phyloP scores from a whole-genome alignment of 2,329 filamentous ascomycete species.

The Colletotrichum sidae region DNA sequence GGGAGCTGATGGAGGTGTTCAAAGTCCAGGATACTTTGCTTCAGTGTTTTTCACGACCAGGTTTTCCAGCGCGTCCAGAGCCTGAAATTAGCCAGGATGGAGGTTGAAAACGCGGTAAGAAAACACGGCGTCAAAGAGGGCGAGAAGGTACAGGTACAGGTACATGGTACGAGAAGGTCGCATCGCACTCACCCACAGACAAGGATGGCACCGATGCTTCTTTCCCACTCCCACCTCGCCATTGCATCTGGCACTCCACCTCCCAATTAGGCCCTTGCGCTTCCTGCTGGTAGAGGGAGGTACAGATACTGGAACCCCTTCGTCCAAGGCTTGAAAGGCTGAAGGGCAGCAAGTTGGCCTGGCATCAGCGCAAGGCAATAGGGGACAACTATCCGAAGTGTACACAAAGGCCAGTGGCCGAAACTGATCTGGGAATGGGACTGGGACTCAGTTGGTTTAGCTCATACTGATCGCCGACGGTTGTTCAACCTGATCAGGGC shows the following conservation, averaged over 20 bases:
- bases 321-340: not conserved
- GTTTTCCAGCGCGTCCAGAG: not conserved
- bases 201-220: not conserved
- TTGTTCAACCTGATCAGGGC: not conserved
- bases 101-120: not conserved
- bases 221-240: constrained; percentile 4
- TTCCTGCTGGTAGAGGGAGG: not conserved
- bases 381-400: not conserved
- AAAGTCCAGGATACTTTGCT: not conserved
- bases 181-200: not conserved
- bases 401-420: not conserved
- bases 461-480: too few relatives aligned
- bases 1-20: not conserved
- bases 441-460: too few relatives aligned
- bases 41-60: not conserved
- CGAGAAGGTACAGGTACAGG: not conserved
- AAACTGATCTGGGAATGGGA: too few relatives aligned
- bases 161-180: constrained; percentile 1
- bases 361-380: too few relatives aligned
- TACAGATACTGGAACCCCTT: too few relatives aligned
- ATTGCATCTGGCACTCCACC: constrained; percentile 2
- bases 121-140: not conserved
- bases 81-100: not conserved
- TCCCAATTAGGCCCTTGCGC: not conserved
- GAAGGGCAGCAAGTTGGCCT: not conserved